These are phyloP conservation scores for Diplodia sapinea DNA, from an alignment of 2,329 filamentous ascomycete genomes.

Conservation along the genomic window DNA sequence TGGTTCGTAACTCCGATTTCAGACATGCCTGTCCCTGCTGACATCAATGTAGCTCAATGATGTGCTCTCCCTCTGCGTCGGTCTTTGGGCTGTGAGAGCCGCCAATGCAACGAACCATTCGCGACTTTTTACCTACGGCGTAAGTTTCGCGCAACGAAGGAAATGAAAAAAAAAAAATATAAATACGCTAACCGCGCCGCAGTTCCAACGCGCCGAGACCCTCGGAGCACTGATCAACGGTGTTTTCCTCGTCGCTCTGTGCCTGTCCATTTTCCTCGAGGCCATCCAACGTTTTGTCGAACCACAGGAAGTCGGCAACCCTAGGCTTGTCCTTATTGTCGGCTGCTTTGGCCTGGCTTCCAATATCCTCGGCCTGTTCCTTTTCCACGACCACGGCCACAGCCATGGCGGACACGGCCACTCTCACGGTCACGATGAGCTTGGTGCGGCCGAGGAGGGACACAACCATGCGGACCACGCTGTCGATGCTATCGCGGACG, in stretches of 20 bases:
- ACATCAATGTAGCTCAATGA: slow-evolving; percentile 75
- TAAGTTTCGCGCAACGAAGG: slow-evolving; percentile 54
- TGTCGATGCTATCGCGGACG: slow-evolving; percentile 58
- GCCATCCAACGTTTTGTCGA: slow-evolving; percentile 91
- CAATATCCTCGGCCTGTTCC: slow-evolving; percentile 85
- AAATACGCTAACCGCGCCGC: slow-evolving; percentile 11
- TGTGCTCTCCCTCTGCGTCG: slow-evolving; percentile 90
- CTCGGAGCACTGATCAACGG: slow-evolving; percentile 96
- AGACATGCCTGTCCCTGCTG: slow-evolving; percentile 30
- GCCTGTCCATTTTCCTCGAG: slow-evolving; percentile 94
- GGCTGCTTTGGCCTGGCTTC: slow-evolving; percentile 84
- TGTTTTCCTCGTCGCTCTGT: slow-evolving; percentile 95
- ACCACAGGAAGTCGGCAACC: slow-evolving; percentile 83
- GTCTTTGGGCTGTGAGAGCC: slow-evolving; percentile 92
- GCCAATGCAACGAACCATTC: slow-evolving; percentile 79
- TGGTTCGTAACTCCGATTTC: slow-evolving; percentile 64
- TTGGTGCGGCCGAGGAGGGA: slow-evolving; percentile 58
- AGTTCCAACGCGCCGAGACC: slow-evolving; percentile 98
- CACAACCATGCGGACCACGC: slow-evolving; percentile 50
- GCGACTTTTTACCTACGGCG: slow-evolving; percentile 93
- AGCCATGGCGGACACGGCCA: slow-evolving; percentile 69
- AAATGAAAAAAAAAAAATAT: neutral
- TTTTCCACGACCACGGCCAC: slow-evolving; percentile 94
- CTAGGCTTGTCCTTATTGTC: slow-evolving; percentile 85
- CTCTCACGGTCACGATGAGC: slow-evolving; percentile 46